A percentile compares a stretch with the other conserved stretches of the same genome.
These are phyloP conservation scores for Zizania latifolia DNA, from an alignment of 176 grass and related monocot genomes.

Conservation along the genomic window DNA sequence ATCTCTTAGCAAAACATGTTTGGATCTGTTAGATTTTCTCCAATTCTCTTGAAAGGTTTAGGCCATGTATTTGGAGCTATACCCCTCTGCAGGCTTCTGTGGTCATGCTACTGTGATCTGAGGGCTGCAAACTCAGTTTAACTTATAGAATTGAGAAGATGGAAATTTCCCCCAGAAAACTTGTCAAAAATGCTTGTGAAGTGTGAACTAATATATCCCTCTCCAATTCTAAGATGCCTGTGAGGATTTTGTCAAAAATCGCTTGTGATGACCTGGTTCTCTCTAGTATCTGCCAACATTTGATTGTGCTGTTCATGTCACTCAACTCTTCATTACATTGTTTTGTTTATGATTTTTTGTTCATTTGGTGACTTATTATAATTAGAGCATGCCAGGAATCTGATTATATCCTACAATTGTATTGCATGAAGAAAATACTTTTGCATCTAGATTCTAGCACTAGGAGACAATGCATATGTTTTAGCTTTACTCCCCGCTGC, in stretches of 20 bases:
- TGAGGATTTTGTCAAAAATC: neutral
- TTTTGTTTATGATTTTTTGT: neutral
- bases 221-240: neutral
- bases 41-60: neutral
- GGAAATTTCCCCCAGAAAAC: neutral
- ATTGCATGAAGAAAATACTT: neutral
- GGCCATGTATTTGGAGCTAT: neutral
- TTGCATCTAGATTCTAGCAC: neutral
- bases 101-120: neutral
- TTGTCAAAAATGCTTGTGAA: neutral
- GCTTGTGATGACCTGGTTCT: neutral
- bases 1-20: neutral
- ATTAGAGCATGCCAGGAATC: neutral
- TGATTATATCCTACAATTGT: neutral
- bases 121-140: neutral
- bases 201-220: no score
- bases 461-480: neutral
- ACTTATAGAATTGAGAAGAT: neutral
- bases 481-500: neutral
- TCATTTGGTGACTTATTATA: neutral
- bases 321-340: neutral
- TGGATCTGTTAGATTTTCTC: neutral
- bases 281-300: neutral
- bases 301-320: neutral
- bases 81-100: neutral